phyloP scores from a whole-genome alignment of 75 land plant genomes.

The Pinus taeda region DNA sequence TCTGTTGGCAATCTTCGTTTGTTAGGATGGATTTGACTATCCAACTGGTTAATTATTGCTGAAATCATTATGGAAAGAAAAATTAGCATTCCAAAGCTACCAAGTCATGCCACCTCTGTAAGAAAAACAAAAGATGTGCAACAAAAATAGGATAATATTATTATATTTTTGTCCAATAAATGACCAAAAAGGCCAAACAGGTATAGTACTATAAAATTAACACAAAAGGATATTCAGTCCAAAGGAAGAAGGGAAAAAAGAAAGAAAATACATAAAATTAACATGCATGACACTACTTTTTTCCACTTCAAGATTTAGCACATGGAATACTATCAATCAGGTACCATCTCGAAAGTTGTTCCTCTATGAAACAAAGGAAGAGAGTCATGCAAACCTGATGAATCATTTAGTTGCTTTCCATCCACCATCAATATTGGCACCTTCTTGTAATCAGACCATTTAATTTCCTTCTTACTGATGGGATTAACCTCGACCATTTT shows the following conservation, averaged over 20 bases:
- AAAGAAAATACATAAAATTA: not conserved
- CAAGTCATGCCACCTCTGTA: not conserved
- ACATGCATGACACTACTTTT: not conserved
- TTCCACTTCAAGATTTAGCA: not conserved
- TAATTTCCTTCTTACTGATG: slow-evolving; percentile 87
- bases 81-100: not conserved
- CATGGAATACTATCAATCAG: not conserved
- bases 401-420: slow-evolving; percentile 90
- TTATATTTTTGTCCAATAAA: too few relatives aligned
- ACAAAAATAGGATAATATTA: not conserved
- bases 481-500: slow-evolving; percentile 98
- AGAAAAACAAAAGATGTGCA: not conserved
- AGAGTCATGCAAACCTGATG: slow-evolving; percentile 60
- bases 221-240: too few relatives aligned
- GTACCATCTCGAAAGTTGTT: not conserved
- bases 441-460: slow-evolving; percentile 99
- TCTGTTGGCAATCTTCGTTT: slow-evolving; percentile 12
- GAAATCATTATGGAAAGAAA: slow-evolving; percentile 14
- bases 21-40: slow-evolving; percentile 47
- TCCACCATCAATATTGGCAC: slow-evolving; percentile 92
- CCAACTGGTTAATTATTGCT: slow-evolving; percentile 80
- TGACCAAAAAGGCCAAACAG: too few relatives aligned
- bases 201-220: too few relatives aligned
- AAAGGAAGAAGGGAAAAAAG: too few relatives aligned
- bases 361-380: not conserved